These are phyloP conservation scores for Arctostaphylos glauca DNA, from an alignment of 148 eudicot species.

Conservation along the genomic window DNA sequence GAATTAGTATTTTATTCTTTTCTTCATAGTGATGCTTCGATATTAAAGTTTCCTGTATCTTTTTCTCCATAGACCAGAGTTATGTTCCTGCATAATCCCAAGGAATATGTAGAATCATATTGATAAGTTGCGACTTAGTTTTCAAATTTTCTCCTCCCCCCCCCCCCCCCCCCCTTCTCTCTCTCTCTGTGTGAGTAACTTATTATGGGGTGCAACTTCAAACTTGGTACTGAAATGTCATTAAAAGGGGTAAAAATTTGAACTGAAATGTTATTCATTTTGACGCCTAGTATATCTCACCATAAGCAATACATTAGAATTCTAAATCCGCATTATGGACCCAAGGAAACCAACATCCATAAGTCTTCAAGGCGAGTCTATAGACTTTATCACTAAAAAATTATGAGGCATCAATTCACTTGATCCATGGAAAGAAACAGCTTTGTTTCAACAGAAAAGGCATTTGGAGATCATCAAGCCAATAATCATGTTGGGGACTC, in stretches of 20 bases:
- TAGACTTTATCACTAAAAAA: not conserved
- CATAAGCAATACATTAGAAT: too few relatives aligned
- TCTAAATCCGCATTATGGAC: not conserved
- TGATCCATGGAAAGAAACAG: conserved; percentile 8
- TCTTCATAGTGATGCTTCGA: not conserved
- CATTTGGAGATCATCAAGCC: conserved; percentile 9
- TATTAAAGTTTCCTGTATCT: not conserved
- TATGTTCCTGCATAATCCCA: not conserved
- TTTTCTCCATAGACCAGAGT: not conserved
- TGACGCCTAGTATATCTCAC: too few relatives aligned
- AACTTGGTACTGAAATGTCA: not conserved
- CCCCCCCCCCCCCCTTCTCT: not conserved
- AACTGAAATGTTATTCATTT: too few relatives aligned
- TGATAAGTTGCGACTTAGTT: not conserved
- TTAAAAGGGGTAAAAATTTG: too few relatives aligned
- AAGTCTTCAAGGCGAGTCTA: conserved; percentile 6
- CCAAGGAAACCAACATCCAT: conserved; percentile 18
- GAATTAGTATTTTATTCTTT: not conserved
- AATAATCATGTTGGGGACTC: conserved; percentile 15
- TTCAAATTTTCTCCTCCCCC: not conserved
- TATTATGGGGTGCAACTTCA: not conserved
- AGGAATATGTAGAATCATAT: not conserved
- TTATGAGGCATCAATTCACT: not conserved
- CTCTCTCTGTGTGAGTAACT: too few relatives aligned
- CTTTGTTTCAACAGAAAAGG: conserved; percentile 11